Base-by-base conservation (phyloP, 345 rosid species). In the Eucalyptus tenuipes region DNA sequence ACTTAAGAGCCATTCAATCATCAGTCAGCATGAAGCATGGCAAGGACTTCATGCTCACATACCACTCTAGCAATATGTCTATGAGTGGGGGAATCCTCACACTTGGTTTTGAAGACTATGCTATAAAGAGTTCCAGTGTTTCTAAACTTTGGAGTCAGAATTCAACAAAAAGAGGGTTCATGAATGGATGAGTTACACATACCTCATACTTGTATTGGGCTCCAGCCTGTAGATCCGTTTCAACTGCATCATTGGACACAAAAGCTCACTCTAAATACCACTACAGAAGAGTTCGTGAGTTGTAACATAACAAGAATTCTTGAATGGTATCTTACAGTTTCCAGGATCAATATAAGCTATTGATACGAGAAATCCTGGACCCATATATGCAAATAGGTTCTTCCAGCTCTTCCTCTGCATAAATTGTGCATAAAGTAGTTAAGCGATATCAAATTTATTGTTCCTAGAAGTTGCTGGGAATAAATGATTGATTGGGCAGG, bases 321-420 rank as follows among this genome's bases (percentile, higher is more conserved):
- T 12, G 68, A 86, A 71, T 53, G 47, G 37, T 86, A 57, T 87
- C 97, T 94, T 93, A 97, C 99, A 96, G 87, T 97, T 97, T 93
- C 99, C 99, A 87, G 99, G 99, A 90, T 98, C 99, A 88, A 96
- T 98, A 89, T 98, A 98, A 47, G 99, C 99, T 87, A 98, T 97
- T 24, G 97, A 96, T 90, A 97, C 98, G 84, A 97, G 99, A 91
- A 97, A 97, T 71, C 99, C 99, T 25, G 98, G 99, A 88, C 99
- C 99, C 82, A 95, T 92, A 92, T 98, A 98, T 50, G 99, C 93
- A 88, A 98, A 95, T 47, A 97, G 90, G 91, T 95, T 97, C 91
- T 95, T 97, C 99, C 99, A 98, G 93, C 99, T 96, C 92, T 86
- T 96, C 90, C 80, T 95, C 99, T 98, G 97, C 93, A 88, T 37